A percentile compares a stretch with the other conserved stretches of the same genome.
phyloP scores from a whole-genome alignment of 768 basidiomycete species.

The Cyclocybe cylindracea region DNA sequence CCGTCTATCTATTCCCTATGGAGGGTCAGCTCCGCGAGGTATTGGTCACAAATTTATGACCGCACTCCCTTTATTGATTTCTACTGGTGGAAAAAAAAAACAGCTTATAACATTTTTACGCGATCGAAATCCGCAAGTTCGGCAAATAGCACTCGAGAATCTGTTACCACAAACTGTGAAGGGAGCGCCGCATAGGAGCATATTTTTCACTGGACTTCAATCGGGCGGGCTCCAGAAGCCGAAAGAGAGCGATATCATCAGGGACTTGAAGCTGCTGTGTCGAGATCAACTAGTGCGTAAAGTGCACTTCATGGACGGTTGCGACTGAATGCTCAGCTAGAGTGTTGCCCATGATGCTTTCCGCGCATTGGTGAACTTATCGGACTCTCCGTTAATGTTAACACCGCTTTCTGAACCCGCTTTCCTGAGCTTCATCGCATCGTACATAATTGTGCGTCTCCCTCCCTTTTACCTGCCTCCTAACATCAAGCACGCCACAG shows the following conservation, averaged over 20 bases:
- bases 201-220: slow-evolving; percentile 70
- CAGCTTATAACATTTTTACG: slow-evolving; percentile 85
- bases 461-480: slow-evolving; percentile 8
- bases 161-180: slow-evolving; percentile 78
- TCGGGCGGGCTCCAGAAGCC: slow-evolving; percentile 56
- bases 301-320: background rate
- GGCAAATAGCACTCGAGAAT: slow-evolving; percentile 84
- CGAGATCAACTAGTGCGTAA: slow-evolving; percentile 77
- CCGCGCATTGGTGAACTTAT: slow-evolving; percentile 90
- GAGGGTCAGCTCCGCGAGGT: slow-evolving; percentile 52
- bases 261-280: slow-evolving; percentile 85
- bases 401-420: slow-evolving; percentile 64
- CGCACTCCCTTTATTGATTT: background rate
- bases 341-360: slow-evolving; percentile 94
- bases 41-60: slow-evolving; percentile 6
- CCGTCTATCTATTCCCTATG: slow-evolving; percentile 28
- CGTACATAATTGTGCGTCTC: slow-evolving; percentile 82
- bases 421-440: slow-evolving; percentile 81
- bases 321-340: slow-evolving; percentile 39
- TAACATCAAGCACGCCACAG: slow-evolving; percentile 39
- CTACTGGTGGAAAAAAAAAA: background rate
- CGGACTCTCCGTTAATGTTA: slow-evolving; percentile 76
- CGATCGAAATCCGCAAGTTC: slow-evolving; percentile 84
- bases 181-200: slow-evolving; percentile 66
- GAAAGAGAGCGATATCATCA: slow-evolving; percentile 68